Base-by-base conservation (phyloP, 805 yeast genomes). In the Lipomyces chichibuensis region DNA sequence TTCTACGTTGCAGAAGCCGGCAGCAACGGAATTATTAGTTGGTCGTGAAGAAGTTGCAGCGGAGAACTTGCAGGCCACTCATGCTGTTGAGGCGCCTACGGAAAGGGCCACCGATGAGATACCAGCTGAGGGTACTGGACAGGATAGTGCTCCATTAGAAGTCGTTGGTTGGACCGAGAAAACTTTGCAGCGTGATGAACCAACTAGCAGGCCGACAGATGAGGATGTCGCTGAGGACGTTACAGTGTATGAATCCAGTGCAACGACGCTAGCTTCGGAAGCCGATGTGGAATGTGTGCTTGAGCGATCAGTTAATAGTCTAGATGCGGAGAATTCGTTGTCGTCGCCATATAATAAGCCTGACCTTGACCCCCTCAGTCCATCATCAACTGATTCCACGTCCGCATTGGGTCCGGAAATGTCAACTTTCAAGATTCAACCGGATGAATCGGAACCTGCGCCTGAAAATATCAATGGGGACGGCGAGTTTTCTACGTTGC, bases 401-500 rank as follows among this genome's bases (percentile, higher is more conserved):
- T 20, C 39, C 4, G 39, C n/a, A 23, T 11, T 29, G n/a, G n/a
- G 37, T 0, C 25, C 52, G 8, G 58, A 49, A 17, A 57, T 39
- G 20, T 17, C 63, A 13, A 35, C 39, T 5, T 37, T 23, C 25
- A 20, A 55, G 20, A 33, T 29, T 29, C 8, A 43, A 43, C 14
- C 29, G 23, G 2, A 55, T 11, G 32, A n/a, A 6, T n/a, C 57
- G 14, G 52, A 13, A 6, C 9, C 63, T 43, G 65, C 53, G 20
- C n/a, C 52, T 27, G 37, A 29, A 17, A n/a, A 6, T 37, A 46
- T 64, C 17, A 53, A 46, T 32, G 70, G 64, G 6, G 62, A 61
- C 5, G 62, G 59, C 11, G 70, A 64, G 17, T 51, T 57, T 32
- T 63, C 14, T 25, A 64, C 39, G 9, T 32, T 63, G 54, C 65